These are phyloP conservation scores for Flaveria trinervia DNA, from an alignment of 129 eudicot genomes.

Conservation along the genomic window DNA sequence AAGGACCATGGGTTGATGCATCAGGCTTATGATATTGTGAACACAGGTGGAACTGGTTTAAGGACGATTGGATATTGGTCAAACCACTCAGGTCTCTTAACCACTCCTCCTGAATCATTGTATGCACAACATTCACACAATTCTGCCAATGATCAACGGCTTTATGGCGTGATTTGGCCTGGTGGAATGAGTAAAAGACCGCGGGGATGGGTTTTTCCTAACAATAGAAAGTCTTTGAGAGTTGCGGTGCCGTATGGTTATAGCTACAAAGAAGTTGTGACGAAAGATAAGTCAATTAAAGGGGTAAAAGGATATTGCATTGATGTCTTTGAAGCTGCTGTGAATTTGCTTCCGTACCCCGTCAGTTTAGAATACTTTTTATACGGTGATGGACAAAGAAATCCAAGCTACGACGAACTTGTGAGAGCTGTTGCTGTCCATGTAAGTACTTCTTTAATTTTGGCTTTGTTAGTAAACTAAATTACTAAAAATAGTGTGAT, in stretches of 20 bases:
- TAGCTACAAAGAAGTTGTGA: constrained; percentile 54
- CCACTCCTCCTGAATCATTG: constrained; percentile 53
- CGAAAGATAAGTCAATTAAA: constrained; percentile 54
- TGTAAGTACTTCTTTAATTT: constrained; percentile 43
- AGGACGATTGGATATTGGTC: constrained; percentile 78
- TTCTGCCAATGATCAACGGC: constrained; percentile 42
- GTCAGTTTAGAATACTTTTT: constrained; percentile 59
- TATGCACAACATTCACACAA: constrained; percentile 45
- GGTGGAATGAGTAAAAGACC: constrained; percentile 64
- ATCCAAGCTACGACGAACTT: constrained; percentile 56
- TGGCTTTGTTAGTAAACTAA: not conserved
- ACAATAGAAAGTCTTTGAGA: constrained; percentile 63
- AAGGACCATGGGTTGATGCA: constrained; percentile 53
- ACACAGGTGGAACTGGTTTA: constrained; percentile 64
- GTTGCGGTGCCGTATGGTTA: constrained; percentile 75
- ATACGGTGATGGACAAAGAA: constrained; percentile 70
- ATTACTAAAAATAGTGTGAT: not conserved
- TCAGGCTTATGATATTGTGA: constrained; percentile 68
- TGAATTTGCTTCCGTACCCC: constrained; percentile 67
- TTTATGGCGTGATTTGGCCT: constrained; percentile 75
- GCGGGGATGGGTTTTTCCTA: constrained; percentile 86
- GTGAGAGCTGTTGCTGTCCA: constrained; percentile 61
- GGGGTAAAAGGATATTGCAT: constrained; percentile 84
- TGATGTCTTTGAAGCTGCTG: constrained; percentile 89
- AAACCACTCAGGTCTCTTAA: constrained; percentile 61